These are phyloP conservation scores for Paecilomyces sp. DNA, from an alignment of 2,329 filamentous ascomycete genomes.

Conservation along the genomic window DNA sequence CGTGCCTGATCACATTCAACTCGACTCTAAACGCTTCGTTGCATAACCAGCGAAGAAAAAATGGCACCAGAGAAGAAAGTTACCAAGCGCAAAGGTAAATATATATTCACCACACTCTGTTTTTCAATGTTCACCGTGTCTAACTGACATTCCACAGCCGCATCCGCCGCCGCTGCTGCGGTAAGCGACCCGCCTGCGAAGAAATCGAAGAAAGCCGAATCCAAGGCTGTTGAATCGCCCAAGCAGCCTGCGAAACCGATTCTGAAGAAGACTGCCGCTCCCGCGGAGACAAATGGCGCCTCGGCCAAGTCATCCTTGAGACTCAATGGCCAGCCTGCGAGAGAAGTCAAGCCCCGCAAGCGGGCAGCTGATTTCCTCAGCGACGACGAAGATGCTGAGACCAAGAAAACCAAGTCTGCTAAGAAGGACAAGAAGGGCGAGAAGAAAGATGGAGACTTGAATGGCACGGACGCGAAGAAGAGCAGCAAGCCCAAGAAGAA, in stretches of 20 bases:
- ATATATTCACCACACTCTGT: not conserved
- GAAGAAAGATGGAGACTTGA: slow-evolving; percentile 8
- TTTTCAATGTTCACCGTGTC: not conserved
- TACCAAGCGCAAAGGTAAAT: slow-evolving; percentile 50
- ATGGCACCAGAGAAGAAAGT: slow-evolving; percentile 50
- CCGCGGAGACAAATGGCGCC: slow-evolving; percentile 13
- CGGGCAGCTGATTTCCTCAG: slow-evolving; percentile 42
- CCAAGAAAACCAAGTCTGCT: slow-evolving; percentile 18
- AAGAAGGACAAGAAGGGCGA: slow-evolving; percentile 38
- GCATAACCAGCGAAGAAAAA: slow-evolving; percentile 15
- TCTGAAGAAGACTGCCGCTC: slow-evolving; percentile 21
- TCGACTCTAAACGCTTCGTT: not conserved
- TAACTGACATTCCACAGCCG: slow-evolving; percentile 10
- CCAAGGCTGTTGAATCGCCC: slow-evolving; percentile 21
- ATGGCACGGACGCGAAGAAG: slow-evolving; percentile 26
- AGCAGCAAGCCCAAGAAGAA: slow-evolving; percentile 16
- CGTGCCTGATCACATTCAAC: slow-evolving; percentile 17
- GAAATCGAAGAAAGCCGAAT: slow-evolving; percentile 52
- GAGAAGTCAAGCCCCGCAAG: slow-evolving; percentile 38
- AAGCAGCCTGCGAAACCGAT: slow-evolving; percentile 24
- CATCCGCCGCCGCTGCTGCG: slow-evolving; percentile 28
- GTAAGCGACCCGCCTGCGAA: slow-evolving; percentile 44
- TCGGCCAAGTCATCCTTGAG: slow-evolving; percentile 18
- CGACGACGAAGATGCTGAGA: slow-evolving; percentile 29
- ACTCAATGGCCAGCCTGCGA: slow-evolving; percentile 24